Conservation (phyloP, 2,329 filamentous ascomycete genomes). For the Lasiodiplodia sp. region DNA sequence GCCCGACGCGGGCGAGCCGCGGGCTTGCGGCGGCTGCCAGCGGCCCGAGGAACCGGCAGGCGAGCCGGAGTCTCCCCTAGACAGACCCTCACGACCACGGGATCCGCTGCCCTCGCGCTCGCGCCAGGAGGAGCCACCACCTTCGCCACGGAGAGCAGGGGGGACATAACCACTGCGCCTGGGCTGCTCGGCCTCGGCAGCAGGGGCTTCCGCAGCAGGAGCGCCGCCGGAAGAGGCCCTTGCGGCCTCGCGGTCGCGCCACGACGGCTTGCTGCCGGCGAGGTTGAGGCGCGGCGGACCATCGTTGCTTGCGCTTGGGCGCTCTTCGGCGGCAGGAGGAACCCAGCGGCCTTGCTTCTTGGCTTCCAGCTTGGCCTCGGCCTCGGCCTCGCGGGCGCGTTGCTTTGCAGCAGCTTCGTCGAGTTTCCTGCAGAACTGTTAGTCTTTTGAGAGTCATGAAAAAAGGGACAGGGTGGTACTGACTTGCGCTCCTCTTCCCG, state of each 20-base stretch:
- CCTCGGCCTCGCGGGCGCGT: constrained; percentile 82
- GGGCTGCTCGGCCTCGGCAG: constrained; percentile 45
- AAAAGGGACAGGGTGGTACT: constrained; percentile 39
- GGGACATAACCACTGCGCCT: constrained; percentile 55
- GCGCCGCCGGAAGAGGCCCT: constrained; percentile 39
- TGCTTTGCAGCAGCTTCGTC: constrained; percentile 71
- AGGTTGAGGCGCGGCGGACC: constrained; percentile 70
- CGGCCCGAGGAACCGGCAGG: constrained; percentile 38
- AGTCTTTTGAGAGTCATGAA: constrained; percentile 35
- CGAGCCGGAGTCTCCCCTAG: constrained; percentile 38
- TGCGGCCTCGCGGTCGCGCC: constrained; percentile 75
- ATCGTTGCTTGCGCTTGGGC: constrained; percentile 44
- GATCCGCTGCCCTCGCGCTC: constrained; percentile 45
- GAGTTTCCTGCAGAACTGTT: constrained; percentile 59
- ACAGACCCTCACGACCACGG: constrained; percentile 38
- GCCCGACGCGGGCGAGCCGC: constrained; percentile 14
- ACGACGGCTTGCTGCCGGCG: constrained; percentile 68
- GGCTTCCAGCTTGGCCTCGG: constrained; percentile 74
- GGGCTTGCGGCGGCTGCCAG: constrained; percentile 19
- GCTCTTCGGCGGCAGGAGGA: constrained; percentile 34
- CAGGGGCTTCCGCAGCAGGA: constrained; percentile 39
- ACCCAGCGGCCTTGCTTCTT: constrained; percentile 57
- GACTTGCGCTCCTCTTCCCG: constrained; percentile 67
- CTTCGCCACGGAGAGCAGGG: constrained; percentile 50
- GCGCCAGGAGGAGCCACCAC: constrained; percentile 45